Conservation (phyloP, 225 moss, liverwort and hornwort genomes). For the Pseudisothecium myosuroides region DNA sequence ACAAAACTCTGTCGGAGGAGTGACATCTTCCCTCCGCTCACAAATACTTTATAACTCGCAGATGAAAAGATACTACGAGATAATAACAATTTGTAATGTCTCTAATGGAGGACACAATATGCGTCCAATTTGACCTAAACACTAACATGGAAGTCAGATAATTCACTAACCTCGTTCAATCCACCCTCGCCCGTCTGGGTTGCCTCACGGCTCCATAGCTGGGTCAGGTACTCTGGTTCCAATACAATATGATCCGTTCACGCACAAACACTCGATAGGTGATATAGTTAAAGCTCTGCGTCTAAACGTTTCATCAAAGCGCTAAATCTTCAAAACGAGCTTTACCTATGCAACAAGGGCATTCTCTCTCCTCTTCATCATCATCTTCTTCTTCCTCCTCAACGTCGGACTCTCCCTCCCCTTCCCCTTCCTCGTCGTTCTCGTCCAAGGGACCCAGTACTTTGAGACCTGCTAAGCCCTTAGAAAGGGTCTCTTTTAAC, state of each 20-base stretch:
- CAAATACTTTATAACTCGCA: neutral
- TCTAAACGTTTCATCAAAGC: neutral
- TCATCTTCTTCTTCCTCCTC: conserved; percentile 16
- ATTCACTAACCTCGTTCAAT: conserved; percentile 7
- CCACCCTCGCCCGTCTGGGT: neutral
- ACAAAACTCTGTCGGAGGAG: neutral
- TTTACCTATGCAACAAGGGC: conserved; percentile 35
- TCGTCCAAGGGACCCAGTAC: conserved; percentile 51
- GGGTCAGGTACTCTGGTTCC: neutral
- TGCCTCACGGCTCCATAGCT: neutral
- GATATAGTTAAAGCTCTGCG: neutral
- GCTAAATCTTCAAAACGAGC: conserved; percentile 26
- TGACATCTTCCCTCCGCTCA: conserved; percentile 29
- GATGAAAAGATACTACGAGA: neutral
- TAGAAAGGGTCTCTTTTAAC: conserved; percentile 25
- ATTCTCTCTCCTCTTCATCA: conserved; percentile 25
- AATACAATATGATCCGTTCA: neutral
- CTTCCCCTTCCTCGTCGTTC: conserved; percentile 37
- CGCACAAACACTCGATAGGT: neutral
- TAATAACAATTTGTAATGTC: neutral
- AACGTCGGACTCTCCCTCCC: conserved; percentile 24
- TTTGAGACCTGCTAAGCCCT: conserved; percentile 22
- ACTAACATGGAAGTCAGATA: neutral
- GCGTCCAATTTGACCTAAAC: conserved; percentile 12
- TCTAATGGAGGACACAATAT: conserved; percentile 7